Evolutionary conservation across 2,329 filamentous ascomycete genomes (phyloP).

Genomic region (Sarocladiaceae sp.): DNA sequence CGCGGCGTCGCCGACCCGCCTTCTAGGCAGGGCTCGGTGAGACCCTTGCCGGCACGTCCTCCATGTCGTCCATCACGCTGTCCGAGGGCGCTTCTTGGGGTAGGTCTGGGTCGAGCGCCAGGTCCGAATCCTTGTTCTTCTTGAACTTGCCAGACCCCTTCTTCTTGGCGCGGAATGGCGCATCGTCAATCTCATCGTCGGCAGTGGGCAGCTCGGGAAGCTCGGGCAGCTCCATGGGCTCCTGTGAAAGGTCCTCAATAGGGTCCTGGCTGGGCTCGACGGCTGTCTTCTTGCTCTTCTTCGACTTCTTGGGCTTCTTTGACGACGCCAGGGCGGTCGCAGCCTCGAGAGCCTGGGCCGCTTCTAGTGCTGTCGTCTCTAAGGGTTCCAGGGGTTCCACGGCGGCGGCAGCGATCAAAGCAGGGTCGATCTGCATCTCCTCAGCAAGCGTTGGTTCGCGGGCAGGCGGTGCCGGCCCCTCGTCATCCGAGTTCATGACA

Average conservation of each 20-base stretch:
- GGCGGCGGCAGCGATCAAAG: constrained; percentile 15
- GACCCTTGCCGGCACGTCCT: constrained; percentile 34
- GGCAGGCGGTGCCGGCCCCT: constrained; percentile 12
- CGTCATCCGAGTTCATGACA: constrained; percentile 24
- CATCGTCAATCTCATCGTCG: constrained; percentile 9
- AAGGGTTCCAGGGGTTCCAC: constrained; percentile 13
- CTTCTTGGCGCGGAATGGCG: constrained; percentile 1
- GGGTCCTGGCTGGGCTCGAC: constrained; percentile 2
- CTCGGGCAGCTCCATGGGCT: background rate
- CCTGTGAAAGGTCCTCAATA: constrained; percentile 7
- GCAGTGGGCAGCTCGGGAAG: background rate
- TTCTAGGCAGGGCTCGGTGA: constrained; percentile 8
- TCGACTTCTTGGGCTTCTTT: background rate
- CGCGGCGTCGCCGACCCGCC: constrained; percentile 11
- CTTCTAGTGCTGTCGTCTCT: background rate
- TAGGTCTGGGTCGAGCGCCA: background rate
- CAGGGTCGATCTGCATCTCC: constrained; percentile 29
- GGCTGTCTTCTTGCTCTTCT: background rate
- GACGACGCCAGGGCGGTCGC: background rate
- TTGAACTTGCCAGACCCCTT: constrained; percentile 3
- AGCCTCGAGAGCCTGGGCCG: background rate
- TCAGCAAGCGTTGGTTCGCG: constrained; percentile 16
- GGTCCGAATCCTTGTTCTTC: background rate
- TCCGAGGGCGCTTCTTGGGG: background rate
- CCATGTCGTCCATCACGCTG: constrained; percentile 40